Evolutionary conservation across 148 eudicot genomes (phyloP).

Genomic region (Camellia japonica): DNA sequence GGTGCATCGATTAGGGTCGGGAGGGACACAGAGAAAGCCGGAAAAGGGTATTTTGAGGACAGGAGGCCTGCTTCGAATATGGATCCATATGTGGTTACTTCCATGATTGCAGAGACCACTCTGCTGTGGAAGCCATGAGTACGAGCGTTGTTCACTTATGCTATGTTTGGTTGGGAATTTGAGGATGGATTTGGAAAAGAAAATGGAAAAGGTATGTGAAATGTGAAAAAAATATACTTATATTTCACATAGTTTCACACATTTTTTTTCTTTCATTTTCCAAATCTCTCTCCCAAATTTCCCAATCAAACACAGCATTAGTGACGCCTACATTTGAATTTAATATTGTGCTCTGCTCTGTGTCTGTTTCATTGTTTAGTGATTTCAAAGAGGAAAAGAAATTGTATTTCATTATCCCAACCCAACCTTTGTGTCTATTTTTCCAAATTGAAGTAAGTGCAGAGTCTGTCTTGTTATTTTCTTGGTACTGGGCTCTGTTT

Average conservation of each 20-base stretch:
- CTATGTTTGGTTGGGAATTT: no score
- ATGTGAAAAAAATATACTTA: no score
- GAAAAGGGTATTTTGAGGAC: slow-evolving; percentile 58
- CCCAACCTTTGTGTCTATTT: neutral
- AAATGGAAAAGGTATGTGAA: no score
- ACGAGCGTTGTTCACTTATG: no score
- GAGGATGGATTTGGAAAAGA: no score
- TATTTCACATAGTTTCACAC: no score
- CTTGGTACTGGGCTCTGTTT: neutral
- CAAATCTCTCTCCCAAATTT: no score
- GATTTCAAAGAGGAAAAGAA: neutral
- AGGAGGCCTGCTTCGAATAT: slow-evolving; percentile 58
- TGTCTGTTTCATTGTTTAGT: neutral
- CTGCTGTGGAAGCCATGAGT: slow-evolving; percentile 34
- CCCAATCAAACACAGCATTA: no score
- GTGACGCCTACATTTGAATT: neutral
- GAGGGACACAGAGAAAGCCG: slow-evolving; percentile 49
- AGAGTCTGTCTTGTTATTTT: neutral
- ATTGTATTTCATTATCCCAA: neutral
- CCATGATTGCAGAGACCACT: slow-evolving; percentile 57
- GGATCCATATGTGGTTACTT: slow-evolving; percentile 54
- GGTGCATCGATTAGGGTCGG: slow-evolving; percentile 56
- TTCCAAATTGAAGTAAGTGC: neutral
- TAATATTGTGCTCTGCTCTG: neutral
- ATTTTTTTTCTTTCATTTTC: no score